Percentiles rank a stretch among this genome's conserved stretches.
phyloP scores from a whole-genome alignment of 139 green algal species.

The Zygnema cylindricum region DNA sequence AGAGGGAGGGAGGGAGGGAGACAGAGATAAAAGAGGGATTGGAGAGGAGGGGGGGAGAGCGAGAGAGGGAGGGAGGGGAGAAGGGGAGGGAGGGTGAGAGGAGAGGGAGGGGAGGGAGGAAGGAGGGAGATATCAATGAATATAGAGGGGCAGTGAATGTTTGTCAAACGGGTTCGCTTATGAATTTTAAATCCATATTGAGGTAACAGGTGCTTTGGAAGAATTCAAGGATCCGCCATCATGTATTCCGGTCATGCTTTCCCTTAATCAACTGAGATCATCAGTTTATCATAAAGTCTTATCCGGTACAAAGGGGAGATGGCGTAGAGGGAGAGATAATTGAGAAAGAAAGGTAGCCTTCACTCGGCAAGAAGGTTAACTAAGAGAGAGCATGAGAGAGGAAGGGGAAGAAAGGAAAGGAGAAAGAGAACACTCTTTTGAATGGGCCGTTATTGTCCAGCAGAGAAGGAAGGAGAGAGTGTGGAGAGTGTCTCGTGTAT shows the following conservation, averaged over 20 bases:
- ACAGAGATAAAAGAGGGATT: background rate
- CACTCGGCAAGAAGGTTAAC: background rate
- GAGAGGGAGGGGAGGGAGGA: background rate
- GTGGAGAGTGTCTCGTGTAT: background rate
- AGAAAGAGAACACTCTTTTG: background rate
- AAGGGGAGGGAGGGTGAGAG: background rate
- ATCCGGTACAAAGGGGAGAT: too few relatives aligned
- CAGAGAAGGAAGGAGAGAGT: background rate
- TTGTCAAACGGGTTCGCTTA: too few relatives aligned
- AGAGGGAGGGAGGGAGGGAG: background rate
- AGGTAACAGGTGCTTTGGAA: too few relatives aligned
- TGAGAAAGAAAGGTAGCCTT: background rate
- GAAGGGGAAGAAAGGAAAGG: background rate
- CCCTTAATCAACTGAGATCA: too few relatives aligned
- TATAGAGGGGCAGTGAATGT: too few relatives aligned
- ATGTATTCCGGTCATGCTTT: too few relatives aligned
- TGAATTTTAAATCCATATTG: too few relatives aligned
- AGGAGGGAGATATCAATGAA: background rate
- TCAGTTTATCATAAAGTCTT: too few relatives aligned
- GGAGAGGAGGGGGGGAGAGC: background rate
- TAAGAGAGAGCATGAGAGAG: background rate
- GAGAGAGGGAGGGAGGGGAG: background rate
- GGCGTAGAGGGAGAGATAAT: too few relatives aligned
- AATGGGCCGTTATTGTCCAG: background rate
- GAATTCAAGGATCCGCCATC: too few relatives aligned